phyloP scores from a whole-genome alignment of 1,284 basidiomycete genomes.

The Ustilago nuda region DNA sequence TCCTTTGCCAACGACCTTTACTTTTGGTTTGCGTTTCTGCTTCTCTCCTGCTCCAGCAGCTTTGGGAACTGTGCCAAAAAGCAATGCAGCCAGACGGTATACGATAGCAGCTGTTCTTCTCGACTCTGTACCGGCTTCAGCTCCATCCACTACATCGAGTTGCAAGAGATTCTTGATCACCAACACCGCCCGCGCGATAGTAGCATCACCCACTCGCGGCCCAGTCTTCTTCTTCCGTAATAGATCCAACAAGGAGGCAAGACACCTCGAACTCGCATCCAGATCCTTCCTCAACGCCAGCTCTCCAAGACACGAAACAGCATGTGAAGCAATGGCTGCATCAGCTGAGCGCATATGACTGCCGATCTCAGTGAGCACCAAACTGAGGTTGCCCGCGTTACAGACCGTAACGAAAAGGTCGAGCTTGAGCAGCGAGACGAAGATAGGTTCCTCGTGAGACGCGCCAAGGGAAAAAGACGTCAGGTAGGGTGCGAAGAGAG shows the following conservation, averaged over 20 bases:
- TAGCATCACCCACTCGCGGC: slow-evolving; percentile 22
- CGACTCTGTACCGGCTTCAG: background rate
- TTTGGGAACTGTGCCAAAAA: slow-evolving; percentile 50
- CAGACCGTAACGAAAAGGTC: slow-evolving; percentile 49
- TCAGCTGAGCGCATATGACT: slow-evolving; percentile 42
- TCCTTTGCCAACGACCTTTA: slow-evolving; percentile 54
- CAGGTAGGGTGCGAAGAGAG: slow-evolving; percentile 41
- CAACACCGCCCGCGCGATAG: slow-evolving; percentile 36
- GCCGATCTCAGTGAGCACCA: slow-evolving; percentile 41
- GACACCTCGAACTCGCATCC: slow-evolving; percentile 28
- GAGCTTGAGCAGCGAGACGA: slow-evolving; percentile 57
- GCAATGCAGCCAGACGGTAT: slow-evolving; percentile 46
- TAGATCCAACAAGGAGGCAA: slow-evolving; percentile 33
- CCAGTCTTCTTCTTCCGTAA: slow-evolving; percentile 29
- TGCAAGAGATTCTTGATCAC: slow-evolving; percentile 45
- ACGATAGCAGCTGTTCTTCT: slow-evolving; percentile 46
- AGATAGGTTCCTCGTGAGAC: slow-evolving; percentile 52
- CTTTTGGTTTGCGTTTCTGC: slow-evolving; percentile 23
- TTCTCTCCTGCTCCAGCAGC: slow-evolving; percentile 8
- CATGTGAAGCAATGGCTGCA: slow-evolving; percentile 41
- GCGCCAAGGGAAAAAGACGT: slow-evolving; percentile 53
- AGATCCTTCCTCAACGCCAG: slow-evolving; percentile 36
- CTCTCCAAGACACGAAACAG: slow-evolving; percentile 45
- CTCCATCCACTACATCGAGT: slow-evolving; percentile 10
- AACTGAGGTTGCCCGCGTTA: slow-evolving; percentile 18